These are phyloP conservation scores for Jaminaea rosea DNA, from an alignment of 1,284 basidiomycete genomes.

Conservation along the genomic window DNA sequence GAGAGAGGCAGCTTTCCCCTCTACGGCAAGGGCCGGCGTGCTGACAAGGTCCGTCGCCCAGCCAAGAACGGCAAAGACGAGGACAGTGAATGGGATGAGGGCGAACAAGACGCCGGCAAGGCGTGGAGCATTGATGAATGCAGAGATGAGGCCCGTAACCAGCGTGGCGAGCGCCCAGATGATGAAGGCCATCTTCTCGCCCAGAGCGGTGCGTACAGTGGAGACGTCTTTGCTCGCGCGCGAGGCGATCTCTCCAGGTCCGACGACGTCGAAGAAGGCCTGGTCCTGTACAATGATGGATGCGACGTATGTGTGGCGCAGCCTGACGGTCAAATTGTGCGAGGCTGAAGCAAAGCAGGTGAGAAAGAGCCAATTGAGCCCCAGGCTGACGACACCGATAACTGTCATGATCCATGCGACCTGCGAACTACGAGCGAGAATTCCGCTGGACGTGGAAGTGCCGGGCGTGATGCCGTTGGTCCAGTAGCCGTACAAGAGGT, in stretches of 20 bases:
- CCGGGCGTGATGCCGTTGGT: constrained; percentile 26
- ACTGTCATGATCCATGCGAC: constrained; percentile 46
- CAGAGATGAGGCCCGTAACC: constrained; percentile 44
- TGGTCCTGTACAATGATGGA: constrained; percentile 49
- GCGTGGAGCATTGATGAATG: constrained; percentile 46
- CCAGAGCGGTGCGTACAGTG: constrained; percentile 46
- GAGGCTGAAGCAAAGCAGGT: constrained; percentile 28
- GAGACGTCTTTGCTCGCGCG: constrained; percentile 48
- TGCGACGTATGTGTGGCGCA: constrained; percentile 48
- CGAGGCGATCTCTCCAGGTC: constrained; percentile 49
- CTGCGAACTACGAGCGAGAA: constrained; percentile 22
- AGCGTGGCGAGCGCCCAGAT: constrained; percentile 45
- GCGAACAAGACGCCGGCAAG: constrained; percentile 49
- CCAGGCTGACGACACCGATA: constrained; percentile 37
- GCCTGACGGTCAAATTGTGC: constrained; percentile 38
- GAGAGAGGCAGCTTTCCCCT: constrained; percentile 47
- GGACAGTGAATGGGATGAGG: constrained; percentile 46
- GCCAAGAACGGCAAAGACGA: constrained; percentile 42
- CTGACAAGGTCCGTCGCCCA: constrained; percentile 40
- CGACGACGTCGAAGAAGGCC: constrained; percentile 49
- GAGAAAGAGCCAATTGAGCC: constrained; percentile 42
- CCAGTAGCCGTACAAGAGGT: constrained; percentile 42
- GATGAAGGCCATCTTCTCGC: constrained; percentile 49
- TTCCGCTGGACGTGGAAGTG: constrained; percentile 12
- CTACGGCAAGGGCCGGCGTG: constrained; percentile 38